Evolutionary conservation across 805 yeast species (phyloP), one percentile per base, ranked within the genome.

Genomic region (Nakazawaea pomicola): DNA sequence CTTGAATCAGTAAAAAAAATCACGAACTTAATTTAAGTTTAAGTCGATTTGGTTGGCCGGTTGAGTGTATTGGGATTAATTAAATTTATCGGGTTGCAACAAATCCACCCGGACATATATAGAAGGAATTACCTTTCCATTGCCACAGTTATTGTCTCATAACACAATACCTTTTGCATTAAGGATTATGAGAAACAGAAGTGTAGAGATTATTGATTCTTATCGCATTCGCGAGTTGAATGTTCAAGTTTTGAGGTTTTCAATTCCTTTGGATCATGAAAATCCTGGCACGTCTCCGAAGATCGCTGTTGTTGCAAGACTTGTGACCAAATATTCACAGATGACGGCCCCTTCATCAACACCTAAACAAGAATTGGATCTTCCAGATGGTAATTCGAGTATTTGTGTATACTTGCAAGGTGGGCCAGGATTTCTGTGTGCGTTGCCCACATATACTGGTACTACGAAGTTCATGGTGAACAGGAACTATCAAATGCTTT

Each of bases 341-440:
- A 11, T 5, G 15, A 27, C 14, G 16, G 18, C n/a, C 8, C 42
- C 47, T 4, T 41, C 40, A 2, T 9, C 8, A 14, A 43, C 43
- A 14, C 28, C 27, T 29, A 14, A 2, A 2, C 50, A 44, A 34
- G 27, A 35, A 23, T 33, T 42, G 21, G 38, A 41, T 1, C 20
- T 33, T 6, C 35, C 47, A 4, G 50, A 50, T 12, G 54, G 65
- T 1, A 27, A 17, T 4, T 17, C 38, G 0, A 68, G 70, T 46
- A 47, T 69, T 3, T 54, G 71, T 7, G 57, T 67, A 16, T 74
- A 59, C 45, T 49, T 74, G 29, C 78, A 74, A 52, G 80, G 80
- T 8, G 80, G 80, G 0, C 80, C 80, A 0, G 80, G 80, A 1
- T 71, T 67, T 41, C 69, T 70, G 2, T 60, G 74, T 34, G 45